Conservation (phyloP, 176 grass and related monocot genomes). For the Poa annua region DNA sequence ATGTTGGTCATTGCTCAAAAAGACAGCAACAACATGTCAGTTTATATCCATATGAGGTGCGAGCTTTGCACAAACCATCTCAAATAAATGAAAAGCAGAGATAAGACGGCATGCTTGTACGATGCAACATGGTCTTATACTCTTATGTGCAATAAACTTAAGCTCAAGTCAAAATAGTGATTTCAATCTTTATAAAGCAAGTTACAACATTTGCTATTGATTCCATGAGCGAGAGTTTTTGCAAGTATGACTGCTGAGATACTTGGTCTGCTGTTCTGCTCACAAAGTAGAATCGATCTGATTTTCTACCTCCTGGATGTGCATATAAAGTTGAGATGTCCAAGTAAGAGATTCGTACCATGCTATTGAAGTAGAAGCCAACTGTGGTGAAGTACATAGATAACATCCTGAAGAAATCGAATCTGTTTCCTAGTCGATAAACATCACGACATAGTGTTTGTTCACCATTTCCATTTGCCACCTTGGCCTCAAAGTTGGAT, state of each 20-base stretch:
- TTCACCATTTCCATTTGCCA: slow-evolving; percentile 77
- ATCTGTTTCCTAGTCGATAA: slow-evolving; percentile 72
- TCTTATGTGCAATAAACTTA: slow-evolving; percentile 21
- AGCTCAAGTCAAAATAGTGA: slow-evolving; percentile 13
- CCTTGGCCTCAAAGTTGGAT: slow-evolving; percentile 79
- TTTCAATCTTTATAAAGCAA: slow-evolving; percentile 3
- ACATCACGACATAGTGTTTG: slow-evolving; percentile 76
- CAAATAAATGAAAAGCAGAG: slow-evolving; percentile 32
- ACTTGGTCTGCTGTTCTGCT: slow-evolving; percentile 4
- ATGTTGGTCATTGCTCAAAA: slow-evolving; percentile 14
- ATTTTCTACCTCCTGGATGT: slow-evolving; percentile 27
- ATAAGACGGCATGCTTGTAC: slow-evolving; percentile 24
- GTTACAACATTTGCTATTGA: neutral
- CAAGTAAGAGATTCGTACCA: slow-evolving; percentile 54
- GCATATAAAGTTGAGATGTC: slow-evolving; percentile 28
- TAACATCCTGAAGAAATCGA: slow-evolving; percentile 76
- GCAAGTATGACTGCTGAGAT: slow-evolving; percentile 3
- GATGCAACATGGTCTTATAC: slow-evolving; percentile 3
- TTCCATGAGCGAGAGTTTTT: neutral
- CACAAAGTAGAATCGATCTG: slow-evolving; percentile 26
- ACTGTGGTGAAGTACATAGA: slow-evolving; percentile 74
- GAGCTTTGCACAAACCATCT: slow-evolving; percentile 25
- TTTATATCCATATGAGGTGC: slow-evolving; percentile 7
- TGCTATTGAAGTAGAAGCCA: slow-evolving; percentile 73
- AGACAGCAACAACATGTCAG: slow-evolving; percentile 3